phyloP scores from a whole-genome alignment of 208 protist species.

The Acanthamoeba quina region DNA sequence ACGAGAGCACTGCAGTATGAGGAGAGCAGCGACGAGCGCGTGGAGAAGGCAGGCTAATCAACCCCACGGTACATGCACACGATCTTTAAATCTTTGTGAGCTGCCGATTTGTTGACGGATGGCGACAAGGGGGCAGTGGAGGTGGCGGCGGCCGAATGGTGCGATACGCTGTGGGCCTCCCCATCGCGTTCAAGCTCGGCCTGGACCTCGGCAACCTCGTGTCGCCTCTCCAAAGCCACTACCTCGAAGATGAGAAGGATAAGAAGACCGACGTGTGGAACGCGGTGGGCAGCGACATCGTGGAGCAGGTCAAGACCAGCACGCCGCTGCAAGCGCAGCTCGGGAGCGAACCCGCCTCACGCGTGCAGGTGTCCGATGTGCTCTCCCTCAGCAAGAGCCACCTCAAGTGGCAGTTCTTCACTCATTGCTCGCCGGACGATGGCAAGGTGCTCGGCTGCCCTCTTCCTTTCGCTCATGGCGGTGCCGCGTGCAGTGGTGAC shows the following conservation, averaged over 20 bases:
- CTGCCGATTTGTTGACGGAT: neutral
- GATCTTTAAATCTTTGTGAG: neutral
- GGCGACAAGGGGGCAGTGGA: neutral
- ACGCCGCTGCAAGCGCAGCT: neutral
- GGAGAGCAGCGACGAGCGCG: neutral
- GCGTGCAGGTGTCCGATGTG: constrained; percentile 7
- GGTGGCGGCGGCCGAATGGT: neutral
- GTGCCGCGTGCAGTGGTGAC: too few relatives aligned
- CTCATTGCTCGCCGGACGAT: neutral
- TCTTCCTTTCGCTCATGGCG: neutral
- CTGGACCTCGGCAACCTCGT: constrained; percentile 20
- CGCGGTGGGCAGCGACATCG: constrained; percentile 2
- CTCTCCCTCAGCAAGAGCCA: constrained; percentile 1
- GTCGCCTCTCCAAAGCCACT: neutral
- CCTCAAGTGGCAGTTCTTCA: constrained; percentile 32
- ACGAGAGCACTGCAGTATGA: neutral
- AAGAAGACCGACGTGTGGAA: constrained; percentile 59
- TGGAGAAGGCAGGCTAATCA: neutral
- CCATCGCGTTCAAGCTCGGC: constrained; percentile 19
- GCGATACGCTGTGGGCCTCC: neutral
- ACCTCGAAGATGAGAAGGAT: neutral
- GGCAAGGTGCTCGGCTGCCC: neutral
- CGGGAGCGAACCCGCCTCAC: neutral
- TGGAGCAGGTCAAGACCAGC: neutral
- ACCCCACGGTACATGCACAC: neutral